Base-by-base conservation (phyloP, 2,329 filamentous ascomycete species). In the Didymella lethalis region DNA sequence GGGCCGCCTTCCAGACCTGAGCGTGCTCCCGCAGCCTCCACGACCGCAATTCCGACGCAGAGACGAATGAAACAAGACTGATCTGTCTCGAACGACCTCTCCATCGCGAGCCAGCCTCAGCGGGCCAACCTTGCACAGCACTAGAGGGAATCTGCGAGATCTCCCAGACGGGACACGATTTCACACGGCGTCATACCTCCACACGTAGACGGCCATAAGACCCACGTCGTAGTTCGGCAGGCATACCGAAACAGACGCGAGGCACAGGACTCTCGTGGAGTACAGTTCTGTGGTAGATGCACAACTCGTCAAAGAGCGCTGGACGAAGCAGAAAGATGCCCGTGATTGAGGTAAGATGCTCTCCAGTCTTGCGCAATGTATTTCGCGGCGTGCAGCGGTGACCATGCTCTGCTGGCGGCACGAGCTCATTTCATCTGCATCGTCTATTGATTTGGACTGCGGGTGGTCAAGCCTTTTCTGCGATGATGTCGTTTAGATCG, bases 311-410 rank as follows among this genome's bases (percentile, higher is more conserved):
- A 6, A 63, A 59, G 20, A 61, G 62, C 32, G 50, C 55, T 44
- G 59, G 64, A 46, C 63, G 64, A 47, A 67, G 63, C 59, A 65
- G 61, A 56, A 73, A 63, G 63, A 73, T 71, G 67, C 64, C 73
- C 5, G 69, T 75, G 1, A 75, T 76, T 8, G 73, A 75, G 72
- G 74, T 76, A 63, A 70, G 74, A 59, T 29, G 20, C 18, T 18
- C 29, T 45, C 48, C 57, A 28, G 29, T 43, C 29, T 28, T 57
- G 34, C 44, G 50, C 49, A 26, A 26, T 50, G 44, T 31, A 54
- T 14, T n/a, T 45, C 16, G 31, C 25, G 32, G 38, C 20, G 18
- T 41, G 47, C 18, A 40, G 49, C 44, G 40, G 45, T 28, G 36
- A 31, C 28, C 25, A 51, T 46, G 47, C 23, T 43, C 48, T 14